Base-by-base conservation (phyloP, 495 filamentous ascomycete genomes). In the Jackrogersella multiformis region DNA sequence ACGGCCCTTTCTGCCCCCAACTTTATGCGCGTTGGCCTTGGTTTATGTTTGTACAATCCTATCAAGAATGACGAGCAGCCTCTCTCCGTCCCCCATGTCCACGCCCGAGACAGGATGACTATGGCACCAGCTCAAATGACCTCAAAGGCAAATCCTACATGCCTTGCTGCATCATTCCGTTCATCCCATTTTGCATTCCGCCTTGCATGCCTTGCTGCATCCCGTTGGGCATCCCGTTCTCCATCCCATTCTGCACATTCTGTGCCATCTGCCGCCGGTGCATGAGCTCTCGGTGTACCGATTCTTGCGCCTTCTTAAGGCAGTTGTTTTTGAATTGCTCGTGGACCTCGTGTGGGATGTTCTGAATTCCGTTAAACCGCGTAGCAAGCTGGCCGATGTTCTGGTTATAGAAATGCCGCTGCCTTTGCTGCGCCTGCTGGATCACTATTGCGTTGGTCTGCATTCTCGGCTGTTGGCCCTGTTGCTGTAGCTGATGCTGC, bases 361-460 rank as follows among this genome's bases (percentile, higher is more conserved):
- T 77, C 61, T 56, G 71, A 51, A 46, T 68, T 4, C 73, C 73
- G 18, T 73, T 74, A 44, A 42, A 86, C 26, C 80, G 79, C 12
- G 68, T 69, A 21, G 73, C 63, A 35, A 84, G 75, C 4, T 75
- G 73, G 5, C 80, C 76, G 64, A 87, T 78, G n/a, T 82, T 68
- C 51, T 84, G 82, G 6, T 76, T 62, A 21, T 86, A 81, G 12
- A 78, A 64, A 39, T 79, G 77, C 35, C 79, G 74, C 26, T 76
- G 79, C 46, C 80, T 61, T 8, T 49, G 36, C 12, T 52, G 64
- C 8, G 73, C 38, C 2, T 68, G 64, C 2, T 68, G 64, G 69
- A 64, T 75, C 77, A 13, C 7, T 1, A 57, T 9, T 6, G 42
- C 18, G 28, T 72, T 77, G 45, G 69, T 44, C 39, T 61, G 55